These are phyloP conservation scores for Monsonia emarginata DNA, from an alignment of 441 rosid species.

Conservation along the genomic window DNA sequence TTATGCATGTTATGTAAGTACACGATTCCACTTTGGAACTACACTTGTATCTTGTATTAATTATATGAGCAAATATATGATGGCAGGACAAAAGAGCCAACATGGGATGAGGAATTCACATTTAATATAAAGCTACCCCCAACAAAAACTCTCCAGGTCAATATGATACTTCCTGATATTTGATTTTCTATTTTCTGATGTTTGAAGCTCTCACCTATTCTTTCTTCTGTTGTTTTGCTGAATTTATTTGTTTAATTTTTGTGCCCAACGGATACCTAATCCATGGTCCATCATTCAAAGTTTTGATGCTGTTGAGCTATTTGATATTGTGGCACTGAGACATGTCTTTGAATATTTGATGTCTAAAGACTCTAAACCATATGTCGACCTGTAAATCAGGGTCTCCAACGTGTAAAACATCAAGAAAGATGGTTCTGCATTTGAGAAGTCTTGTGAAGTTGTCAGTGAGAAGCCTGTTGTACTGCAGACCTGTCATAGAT, in stretches of 20 bases:
- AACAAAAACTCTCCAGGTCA: slow-evolving; percentile 63
- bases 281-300: not conserved
- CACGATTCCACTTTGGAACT: slow-evolving; percentile 11
- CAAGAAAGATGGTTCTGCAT: no score
- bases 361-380: no score
- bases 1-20: slow-evolving; percentile 6
- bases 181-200: slow-evolving; percentile 10
- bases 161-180: slow-evolving; percentile 15
- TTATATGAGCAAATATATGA: slow-evolving; percentile 12
- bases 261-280: not conserved
- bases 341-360: no score
- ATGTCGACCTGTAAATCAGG: no score
- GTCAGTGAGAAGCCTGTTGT: no score
- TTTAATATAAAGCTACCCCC: slow-evolving; percentile 52
- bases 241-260: not conserved
- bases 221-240: slow-evolving; percentile 4
- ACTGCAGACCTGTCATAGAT: no score
- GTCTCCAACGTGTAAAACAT: no score
- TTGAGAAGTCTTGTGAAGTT: no score
- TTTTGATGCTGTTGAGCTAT: not conserved
- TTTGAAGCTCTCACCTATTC: slow-evolving; percentile 6
- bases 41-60: not conserved
- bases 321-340: not conserved
- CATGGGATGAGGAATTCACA: slow-evolving; percentile 77
- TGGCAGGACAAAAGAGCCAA: slow-evolving; percentile 70